These are phyloP conservation scores for Botryotinia globosa DNA, from an alignment of 2,329 filamentous ascomycete species.

Conservation along the genomic window DNA sequence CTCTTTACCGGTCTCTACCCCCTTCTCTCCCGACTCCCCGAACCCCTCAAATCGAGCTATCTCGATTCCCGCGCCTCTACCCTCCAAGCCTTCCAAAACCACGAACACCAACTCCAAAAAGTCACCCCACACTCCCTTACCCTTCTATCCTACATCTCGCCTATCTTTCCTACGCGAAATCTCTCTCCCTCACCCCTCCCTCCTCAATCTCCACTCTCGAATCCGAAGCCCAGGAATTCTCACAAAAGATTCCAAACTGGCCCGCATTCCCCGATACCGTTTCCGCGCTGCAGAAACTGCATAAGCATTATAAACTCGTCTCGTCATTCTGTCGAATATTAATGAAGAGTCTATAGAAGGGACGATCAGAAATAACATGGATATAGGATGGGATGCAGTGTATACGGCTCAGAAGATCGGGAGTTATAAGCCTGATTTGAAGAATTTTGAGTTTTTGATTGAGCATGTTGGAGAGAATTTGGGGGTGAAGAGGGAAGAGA, in stretches of 20 bases:
- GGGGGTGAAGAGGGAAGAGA: slow-evolving; percentile 50
- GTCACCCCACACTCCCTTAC: slow-evolving; percentile 41
- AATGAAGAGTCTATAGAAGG: background rate
- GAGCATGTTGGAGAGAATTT: slow-evolving; percentile 50
- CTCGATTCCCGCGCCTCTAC: slow-evolving; percentile 11
- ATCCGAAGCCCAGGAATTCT: background rate
- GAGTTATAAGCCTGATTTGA: slow-evolving; percentile 63
- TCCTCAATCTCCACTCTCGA: slow-evolving; percentile 30
- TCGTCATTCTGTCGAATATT: background rate
- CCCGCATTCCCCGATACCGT: background rate
- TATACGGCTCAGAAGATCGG: slow-evolving; percentile 69
- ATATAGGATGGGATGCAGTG: slow-evolving; percentile 55
- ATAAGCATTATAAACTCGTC: background rate
- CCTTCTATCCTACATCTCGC: background rate
- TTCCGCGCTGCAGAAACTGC: background rate
- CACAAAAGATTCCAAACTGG: background rate
- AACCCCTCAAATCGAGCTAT: background rate
- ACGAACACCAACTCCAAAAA: slow-evolving; percentile 39
- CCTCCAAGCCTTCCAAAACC: slow-evolving; percentile 19
- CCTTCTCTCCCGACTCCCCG: slow-evolving; percentile 19
- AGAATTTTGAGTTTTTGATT: slow-evolving; percentile 66
- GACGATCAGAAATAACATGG: slow-evolving; percentile 29
- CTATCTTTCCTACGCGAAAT: background rate
- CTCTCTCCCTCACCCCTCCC: slow-evolving; percentile 45
- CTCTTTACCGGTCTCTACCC: slow-evolving; percentile 22